Conservation (phyloP, 345 rosid genomes). For the Sonneratia alba region DNA sequence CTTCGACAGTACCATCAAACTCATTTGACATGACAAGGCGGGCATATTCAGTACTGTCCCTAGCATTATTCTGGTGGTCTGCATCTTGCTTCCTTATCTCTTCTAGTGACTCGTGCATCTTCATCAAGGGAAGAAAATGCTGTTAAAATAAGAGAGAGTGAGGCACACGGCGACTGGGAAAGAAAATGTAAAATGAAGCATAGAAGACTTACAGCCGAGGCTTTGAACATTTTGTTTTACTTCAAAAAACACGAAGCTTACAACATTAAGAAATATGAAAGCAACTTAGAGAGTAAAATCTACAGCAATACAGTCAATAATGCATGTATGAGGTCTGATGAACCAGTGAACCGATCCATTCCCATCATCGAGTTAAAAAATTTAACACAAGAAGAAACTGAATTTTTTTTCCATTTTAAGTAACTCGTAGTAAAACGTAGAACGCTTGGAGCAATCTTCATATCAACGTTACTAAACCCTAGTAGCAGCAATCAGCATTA, state of each 20-base stretch:
- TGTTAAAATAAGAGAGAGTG: background rate
- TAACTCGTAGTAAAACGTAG: background rate
- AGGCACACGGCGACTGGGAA: background rate
- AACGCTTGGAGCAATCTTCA: background rate
- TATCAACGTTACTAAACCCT: background rate
- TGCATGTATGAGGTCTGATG: background rate
- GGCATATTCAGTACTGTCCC: slow-evolving; percentile 64
- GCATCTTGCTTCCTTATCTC: slow-evolving; percentile 20
- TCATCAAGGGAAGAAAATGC: background rate
- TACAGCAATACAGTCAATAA: background rate
- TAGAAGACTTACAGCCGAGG: background rate
- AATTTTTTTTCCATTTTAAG: background rate
- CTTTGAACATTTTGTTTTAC: too few relatives aligned
- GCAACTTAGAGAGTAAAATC: too few relatives aligned
- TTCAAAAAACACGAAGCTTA: too few relatives aligned
- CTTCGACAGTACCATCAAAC: slow-evolving; percentile 16
- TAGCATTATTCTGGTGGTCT: slow-evolving; percentile 16
- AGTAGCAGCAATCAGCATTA: background rate
- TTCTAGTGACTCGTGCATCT: slow-evolving; percentile 31
- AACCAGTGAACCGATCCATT: background rate
- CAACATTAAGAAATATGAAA: too few relatives aligned
- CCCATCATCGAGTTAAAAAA: background rate
- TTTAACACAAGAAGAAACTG: background rate
- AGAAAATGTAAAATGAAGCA: background rate
- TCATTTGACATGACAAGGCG: slow-evolving; percentile 58